A percentile compares a stretch with the other conserved stretches of the same genome.
These are phyloP conservation scores for Rhododendron ferrugineum DNA, from an alignment of 148 eudicot genomes.

Conservation along the genomic window DNA sequence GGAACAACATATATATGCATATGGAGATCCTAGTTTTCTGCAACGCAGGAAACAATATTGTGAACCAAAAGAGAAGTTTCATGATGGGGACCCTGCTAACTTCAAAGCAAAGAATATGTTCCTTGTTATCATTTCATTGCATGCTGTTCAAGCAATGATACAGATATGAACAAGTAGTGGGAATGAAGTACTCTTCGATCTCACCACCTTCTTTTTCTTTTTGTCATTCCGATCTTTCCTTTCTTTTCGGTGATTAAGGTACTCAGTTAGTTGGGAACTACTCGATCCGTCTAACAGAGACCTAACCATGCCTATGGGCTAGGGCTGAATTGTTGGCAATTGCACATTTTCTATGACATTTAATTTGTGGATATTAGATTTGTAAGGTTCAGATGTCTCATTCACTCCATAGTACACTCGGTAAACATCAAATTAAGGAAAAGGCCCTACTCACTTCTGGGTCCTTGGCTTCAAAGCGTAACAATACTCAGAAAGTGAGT, in stretches of 20 bases:
- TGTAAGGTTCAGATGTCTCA: slow-evolving; percentile 5
- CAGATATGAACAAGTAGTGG: background rate
- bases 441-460: background rate
- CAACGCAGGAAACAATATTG: background rate
- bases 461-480: slow-evolving; percentile 14
- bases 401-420: slow-evolving; percentile 2
- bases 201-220: background rate
- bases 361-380: no score
- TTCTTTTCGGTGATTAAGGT: background rate
- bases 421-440: background rate
- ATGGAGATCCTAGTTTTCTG: background rate
- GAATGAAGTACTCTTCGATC: background rate
- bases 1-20: background rate
- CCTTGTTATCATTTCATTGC: background rate
- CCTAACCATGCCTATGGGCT: background rate
- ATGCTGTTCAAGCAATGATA: slow-evolving; percentile 4
- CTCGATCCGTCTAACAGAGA: background rate
- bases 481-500: background rate
- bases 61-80: slow-evolving; percentile 21
- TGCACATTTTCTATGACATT: background rate
- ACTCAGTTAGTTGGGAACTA: background rate
- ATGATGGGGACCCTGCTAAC: slow-evolving; percentile 12
- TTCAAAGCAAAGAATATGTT: slow-evolving; percentile 29
- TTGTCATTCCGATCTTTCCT: background rate
- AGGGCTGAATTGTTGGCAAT: background rate